phyloP scores from a whole-genome alignment of 305 asterid genomes.

The Ajuga reptans region DNA sequence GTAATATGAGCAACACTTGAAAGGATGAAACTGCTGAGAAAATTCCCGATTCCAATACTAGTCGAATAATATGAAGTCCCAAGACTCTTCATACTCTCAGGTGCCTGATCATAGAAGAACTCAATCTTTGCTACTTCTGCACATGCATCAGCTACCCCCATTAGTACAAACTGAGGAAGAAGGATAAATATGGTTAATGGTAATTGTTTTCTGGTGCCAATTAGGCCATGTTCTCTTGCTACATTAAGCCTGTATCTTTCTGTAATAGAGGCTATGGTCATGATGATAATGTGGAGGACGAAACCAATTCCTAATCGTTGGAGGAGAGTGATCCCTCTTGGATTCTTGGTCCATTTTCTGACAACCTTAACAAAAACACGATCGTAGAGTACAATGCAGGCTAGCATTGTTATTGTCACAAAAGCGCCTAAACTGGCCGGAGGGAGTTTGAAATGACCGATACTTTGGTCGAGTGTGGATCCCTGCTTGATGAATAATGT shows the following conservation, averaged over 20 bases:
- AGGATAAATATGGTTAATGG: constrained; percentile 50
- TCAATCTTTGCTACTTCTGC: constrained; percentile 49
- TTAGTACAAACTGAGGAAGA: constrained; percentile 55
- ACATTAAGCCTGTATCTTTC: constrained; percentile 47
- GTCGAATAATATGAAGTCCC: constrained; percentile 58
- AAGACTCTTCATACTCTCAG: constrained; percentile 64
- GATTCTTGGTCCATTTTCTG: constrained; percentile 44
- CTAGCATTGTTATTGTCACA: constrained; percentile 45
- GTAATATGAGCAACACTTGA: constrained; percentile 42
- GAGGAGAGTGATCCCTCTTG: constrained; percentile 52
- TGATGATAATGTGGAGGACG: constrained; percentile 40
- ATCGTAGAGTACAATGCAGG: constrained; percentile 41
- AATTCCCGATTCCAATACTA: constrained; percentile 41
- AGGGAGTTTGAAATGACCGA: constrained; percentile 41
- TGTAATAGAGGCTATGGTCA: constrained; percentile 39
- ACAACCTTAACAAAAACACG: constrained; percentile 32
- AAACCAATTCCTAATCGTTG: constrained; percentile 54
- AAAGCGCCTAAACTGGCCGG: constrained; percentile 56
- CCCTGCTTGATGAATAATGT: constrained; percentile 69
- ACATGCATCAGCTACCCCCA: constrained; percentile 57
- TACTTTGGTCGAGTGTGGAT: constrained; percentile 37
- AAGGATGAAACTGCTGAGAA: constrained; percentile 47
- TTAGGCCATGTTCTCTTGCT: constrained; percentile 34
- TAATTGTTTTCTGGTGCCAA: constrained; percentile 31
- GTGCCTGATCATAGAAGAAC: constrained; percentile 68